Evolutionary conservation across 1,139 yeast species (phyloP), one percentile per base, ranked within the genome.

Genomic region (Kodamaea plutei): DNA sequence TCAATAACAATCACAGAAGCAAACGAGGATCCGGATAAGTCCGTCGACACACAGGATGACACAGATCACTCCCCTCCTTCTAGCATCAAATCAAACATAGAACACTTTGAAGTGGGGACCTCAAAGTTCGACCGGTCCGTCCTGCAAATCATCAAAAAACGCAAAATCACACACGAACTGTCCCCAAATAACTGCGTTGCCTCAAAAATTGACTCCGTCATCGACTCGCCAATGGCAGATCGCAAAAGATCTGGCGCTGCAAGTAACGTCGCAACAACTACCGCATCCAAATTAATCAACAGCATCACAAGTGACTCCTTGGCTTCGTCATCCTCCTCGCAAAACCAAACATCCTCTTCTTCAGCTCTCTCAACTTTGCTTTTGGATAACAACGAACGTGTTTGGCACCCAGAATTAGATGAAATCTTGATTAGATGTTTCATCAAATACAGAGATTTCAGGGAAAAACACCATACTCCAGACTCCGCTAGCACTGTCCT

Each of bases 101-200:
- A 17, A 7, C 8, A 7, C 7, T 17, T 7, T 17, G 20, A 17
- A 7, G 7, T 21, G 14, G 8, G 8, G 11, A 21, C 12, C n/a
- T n/a, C 12, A 13, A 21, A 21, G 14, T 12, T 21, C 12, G 23
- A 4, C 14, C 18, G 11, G 7, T 14, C 20, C 8, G 11, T 14
- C 6, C 16, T 12, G 11, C 36, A 25, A 14, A 23, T 27, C 16
- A 8, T 20, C 21, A 34, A 34, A 16, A 34, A 27, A 23, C 30
- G 36, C n/a, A 33, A 26, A 15, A 9, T 33, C 7, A 14, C 27
- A 4, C 20, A 24, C 10, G 26, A 25, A 13, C 23, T 20, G 29
- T 58, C 72, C 3, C 73, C 72, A 1, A 62, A 59, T 34, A 51
- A 57, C 35, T 52, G 61, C 6, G 49, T 64, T 25, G 73, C 73